Conservation (phyloP, 2,329 filamentous ascomycete species). For the Colletotrichum godetiae region DNA sequence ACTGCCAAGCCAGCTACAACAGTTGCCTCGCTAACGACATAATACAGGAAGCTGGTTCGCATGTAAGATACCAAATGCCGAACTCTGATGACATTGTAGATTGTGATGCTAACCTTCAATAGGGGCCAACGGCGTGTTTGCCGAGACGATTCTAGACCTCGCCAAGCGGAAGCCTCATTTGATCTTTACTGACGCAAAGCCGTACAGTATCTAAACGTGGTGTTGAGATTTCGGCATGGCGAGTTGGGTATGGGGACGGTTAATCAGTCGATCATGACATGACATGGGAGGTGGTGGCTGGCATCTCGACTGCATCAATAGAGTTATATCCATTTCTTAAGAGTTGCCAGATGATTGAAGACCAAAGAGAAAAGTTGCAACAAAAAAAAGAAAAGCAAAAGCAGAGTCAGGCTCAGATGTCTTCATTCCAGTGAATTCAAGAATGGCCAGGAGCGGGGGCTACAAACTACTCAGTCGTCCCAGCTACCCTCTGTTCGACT, state of each 20-base stretch:
- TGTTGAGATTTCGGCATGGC: background rate
- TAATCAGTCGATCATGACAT: background rate
- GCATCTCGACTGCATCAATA: background rate
- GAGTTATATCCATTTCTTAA: background rate
- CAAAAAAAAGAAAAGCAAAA: background rate
- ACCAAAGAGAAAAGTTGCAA: no score
- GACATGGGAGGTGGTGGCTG: background rate
- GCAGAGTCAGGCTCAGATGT: background rate
- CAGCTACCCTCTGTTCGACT: background rate
- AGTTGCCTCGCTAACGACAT: background rate
- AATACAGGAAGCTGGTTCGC: slow-evolving; percentile 85
- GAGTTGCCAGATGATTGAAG: background rate
- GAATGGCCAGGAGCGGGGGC: no score
- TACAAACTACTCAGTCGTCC: background rate
- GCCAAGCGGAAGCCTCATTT: slow-evolving; percentile 90
- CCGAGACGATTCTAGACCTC: slow-evolving; percentile 89
- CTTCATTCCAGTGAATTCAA: background rate
- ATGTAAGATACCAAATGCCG: slow-evolving; percentile 55
- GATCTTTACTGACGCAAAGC: slow-evolving; percentile 74
- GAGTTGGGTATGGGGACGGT: background rate
- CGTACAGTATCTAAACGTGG: slow-evolving; percentile 62
- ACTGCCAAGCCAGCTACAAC: background rate
- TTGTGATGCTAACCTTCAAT: slow-evolving; percentile 7
- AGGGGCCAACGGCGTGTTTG: slow-evolving; percentile 96
- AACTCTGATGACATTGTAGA: no score